These are phyloP conservation scores for Mentha longifolia DNA, from an alignment of 257 asterid species.

Conservation along the genomic window DNA sequence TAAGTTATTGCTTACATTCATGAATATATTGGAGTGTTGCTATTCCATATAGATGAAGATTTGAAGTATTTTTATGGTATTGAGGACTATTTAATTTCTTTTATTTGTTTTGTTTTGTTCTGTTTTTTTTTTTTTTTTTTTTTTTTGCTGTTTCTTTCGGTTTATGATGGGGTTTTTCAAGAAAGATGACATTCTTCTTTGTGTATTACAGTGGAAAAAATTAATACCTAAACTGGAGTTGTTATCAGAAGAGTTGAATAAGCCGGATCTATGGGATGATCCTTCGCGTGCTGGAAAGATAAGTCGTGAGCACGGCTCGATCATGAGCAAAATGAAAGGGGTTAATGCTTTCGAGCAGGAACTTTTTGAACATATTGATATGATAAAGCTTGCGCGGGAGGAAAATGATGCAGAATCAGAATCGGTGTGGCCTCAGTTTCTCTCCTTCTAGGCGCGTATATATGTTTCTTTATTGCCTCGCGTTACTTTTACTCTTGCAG, in stretches of 20 bases:
- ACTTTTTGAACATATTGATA: constrained; percentile 85
- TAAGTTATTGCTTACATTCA: neutral
- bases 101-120: neutral
- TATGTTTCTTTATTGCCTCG: constrained; percentile 30
- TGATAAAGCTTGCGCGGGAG: constrained; percentile 94
- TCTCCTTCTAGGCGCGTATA: constrained; percentile 57
- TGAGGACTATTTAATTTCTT: neutral
- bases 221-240: constrained; percentile 55
- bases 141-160: constrained; percentile 9
- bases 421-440: constrained; percentile 63
- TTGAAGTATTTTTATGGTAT: neutral
- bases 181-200: constrained; percentile 23
- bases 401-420: constrained; percentile 82
- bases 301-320: constrained; percentile 89
- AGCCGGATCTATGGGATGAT: constrained; percentile 90
- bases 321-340: constrained; percentile 74
- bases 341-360: constrained; percentile 77
- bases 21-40: constrained; percentile 4
- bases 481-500: constrained; percentile 26
- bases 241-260: constrained; percentile 65
- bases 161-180: neutral
- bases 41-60: neutral
- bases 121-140: too few relatives aligned
- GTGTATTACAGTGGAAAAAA: constrained; percentile 68
- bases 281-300: constrained; percentile 84